Evolutionary conservation across 2,329 filamentous ascomycete species (phyloP).

Genomic region (Fusarium tupiense): DNA sequence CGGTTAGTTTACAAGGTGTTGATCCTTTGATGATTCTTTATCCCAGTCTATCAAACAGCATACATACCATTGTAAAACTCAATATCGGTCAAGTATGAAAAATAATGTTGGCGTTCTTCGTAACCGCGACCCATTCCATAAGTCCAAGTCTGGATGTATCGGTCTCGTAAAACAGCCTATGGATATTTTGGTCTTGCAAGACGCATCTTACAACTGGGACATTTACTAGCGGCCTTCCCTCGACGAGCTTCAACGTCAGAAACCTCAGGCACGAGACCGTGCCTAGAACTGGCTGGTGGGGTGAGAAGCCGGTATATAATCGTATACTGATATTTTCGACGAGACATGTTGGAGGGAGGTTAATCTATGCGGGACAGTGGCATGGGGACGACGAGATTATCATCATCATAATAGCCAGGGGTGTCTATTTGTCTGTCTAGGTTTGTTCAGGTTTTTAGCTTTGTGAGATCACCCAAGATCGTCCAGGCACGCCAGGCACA

Average conservation of each 20-base stretch:
- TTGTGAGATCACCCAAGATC: constrained; percentile 20
- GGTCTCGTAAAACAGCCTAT: not conserved
- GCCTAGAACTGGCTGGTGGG: constrained; percentile 20
- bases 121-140: not conserved
- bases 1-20: not conserved
- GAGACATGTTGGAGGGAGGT: constrained; percentile 27
- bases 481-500: constrained; percentile 30
- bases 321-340: constrained; percentile 26
- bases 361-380: constrained; percentile 16
- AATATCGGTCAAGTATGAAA: not conserved
- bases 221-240: not conserved
- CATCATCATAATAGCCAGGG: not conserved
- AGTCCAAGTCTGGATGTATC: not conserved
- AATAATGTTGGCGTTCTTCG: not conserved
- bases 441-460: constrained; percentile 5
- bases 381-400: constrained; percentile 7
- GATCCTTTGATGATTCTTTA: not conserved
- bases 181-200: not conserved
- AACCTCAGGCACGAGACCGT: constrained; percentile 6
- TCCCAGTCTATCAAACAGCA: not conserved
- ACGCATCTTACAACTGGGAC: not conserved
- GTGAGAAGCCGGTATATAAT: constrained; percentile 25
- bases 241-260: constrained; percentile 5
- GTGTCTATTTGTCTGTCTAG: not conserved
- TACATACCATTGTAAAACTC: constrained; percentile 6